Evolutionary conservation across 2,329 filamentous ascomycete species (phyloP), one percentile per base, ranked within the genome.

Genomic region (Sclerotinia trifoliorum): DNA sequence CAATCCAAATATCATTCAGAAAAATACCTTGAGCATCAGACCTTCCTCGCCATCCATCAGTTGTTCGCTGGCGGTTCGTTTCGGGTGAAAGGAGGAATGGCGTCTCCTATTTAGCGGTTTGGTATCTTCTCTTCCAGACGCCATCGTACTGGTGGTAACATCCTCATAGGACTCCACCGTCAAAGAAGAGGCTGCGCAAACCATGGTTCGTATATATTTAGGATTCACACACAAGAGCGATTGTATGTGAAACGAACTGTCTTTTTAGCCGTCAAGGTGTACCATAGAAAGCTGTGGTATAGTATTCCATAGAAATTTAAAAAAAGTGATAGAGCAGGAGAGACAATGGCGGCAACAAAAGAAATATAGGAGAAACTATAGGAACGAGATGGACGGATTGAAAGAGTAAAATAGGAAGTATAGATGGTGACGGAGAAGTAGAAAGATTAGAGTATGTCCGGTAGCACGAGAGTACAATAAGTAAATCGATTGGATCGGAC

Each of bases 11-110:
- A 8, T 32, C 10, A 32, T 6, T 24, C 6, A 35, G 29, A n/a
- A 57, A 70, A 73, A 39, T 73, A 85, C 83, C 81, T 85, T 88
- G 65, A 89, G 80, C 66, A 89, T 75, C 44, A 90, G 77, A 29
- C 83, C 81, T 73, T 90, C 87, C 72, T 90, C 87, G 49, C 84
- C 83, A 54, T 90, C 87, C 80, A 88, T 85, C 71, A 84, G 82
- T 73, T 84, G 83, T 49, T 87, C 83, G n/a, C 87, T 80, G 15
- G 86, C 88, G 72, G 84, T 81, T 73, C 86, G 74, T 42, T 78
- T 79, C 2, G 84, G 85, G 66, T 84, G 79, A 69, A 86, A 86
- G 67, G 84, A 85, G 3, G 87, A 89, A 73, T 85, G 86, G 51
- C 86, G 81, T 68, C 83, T 72, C 57, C 69, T 72, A 52, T 72